phyloP scores from a whole-genome alignment of 768 basidiomycete genomes.

The Lanmaoa rubissima region DNA sequence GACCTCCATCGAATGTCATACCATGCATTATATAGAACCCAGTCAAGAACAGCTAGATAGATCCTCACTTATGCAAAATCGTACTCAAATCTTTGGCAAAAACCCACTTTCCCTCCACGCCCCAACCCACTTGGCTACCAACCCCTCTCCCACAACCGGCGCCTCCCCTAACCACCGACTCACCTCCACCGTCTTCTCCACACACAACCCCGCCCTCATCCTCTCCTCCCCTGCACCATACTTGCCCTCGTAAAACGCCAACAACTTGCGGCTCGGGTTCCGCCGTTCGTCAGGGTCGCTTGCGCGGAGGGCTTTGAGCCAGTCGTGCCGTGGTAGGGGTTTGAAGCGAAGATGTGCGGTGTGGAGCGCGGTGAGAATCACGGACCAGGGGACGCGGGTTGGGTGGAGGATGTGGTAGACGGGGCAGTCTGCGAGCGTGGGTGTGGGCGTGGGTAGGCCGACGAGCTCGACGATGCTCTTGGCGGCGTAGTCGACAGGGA shows the following conservation, averaged over 20 bases:
- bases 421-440: slow-evolving; percentile 9
- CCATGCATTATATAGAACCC: too few relatives aligned
- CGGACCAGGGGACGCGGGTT: slow-evolving; percentile 32
- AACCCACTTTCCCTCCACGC: slow-evolving; percentile 44
- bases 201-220: slow-evolving; percentile 7
- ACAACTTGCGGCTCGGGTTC: slow-evolving; percentile 25
- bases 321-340: slow-evolving; percentile 18
- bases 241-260: slow-evolving; percentile 26
- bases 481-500: slow-evolving; percentile 53
- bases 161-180: slow-evolving; percentile 20
- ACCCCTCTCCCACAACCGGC: slow-evolving; percentile 16
- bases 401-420: slow-evolving; percentile 25
- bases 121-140: slow-evolving; percentile 42
- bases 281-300: slow-evolving; percentile 22
- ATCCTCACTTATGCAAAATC: not conserved
- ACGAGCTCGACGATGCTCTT: slow-evolving; percentile 47
- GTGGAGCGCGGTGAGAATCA: slow-evolving; percentile 40
- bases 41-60: not conserved
- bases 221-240: slow-evolving; percentile 19
- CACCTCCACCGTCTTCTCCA: slow-evolving; percentile 6
- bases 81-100: slow-evolving; percentile 7
- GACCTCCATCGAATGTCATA: not conserved
- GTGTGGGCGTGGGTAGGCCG: not conserved
- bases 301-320: slow-evolving; percentile 23
- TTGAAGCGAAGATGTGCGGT: slow-evolving; percentile 34